Evolutionary conservation across 495 filamentous ascomycete genomes (phyloP).

Genomic region (Tuber aestivum): DNA sequence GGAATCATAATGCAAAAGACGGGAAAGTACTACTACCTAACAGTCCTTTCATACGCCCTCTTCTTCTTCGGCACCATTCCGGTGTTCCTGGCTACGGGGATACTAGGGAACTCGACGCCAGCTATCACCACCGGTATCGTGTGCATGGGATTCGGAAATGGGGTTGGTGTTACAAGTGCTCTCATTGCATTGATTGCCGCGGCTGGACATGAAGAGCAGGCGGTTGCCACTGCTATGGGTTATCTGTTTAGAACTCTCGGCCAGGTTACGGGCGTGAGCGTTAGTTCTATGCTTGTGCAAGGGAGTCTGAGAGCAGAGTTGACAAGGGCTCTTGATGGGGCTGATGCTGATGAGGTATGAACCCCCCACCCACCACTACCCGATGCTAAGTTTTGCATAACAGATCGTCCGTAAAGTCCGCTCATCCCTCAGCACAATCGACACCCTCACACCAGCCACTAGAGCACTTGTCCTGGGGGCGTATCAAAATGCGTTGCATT

Average conservation of each 20-base stretch:
- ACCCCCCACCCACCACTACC: neutral
- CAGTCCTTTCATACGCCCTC: slow-evolving; percentile 52
- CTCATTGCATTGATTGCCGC: slow-evolving; percentile 63
- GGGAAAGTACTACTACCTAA: slow-evolving; percentile 73
- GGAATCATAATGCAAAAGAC: slow-evolving; percentile 69
- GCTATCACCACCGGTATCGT: slow-evolving; percentile 56
- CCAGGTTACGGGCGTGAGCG: slow-evolving; percentile 65
- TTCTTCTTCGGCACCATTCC: slow-evolving; percentile 52
- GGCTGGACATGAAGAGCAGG: slow-evolving; percentile 60
- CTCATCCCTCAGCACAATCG: slow-evolving; percentile 67
- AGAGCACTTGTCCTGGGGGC: slow-evolving; percentile 60
- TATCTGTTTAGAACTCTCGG: slow-evolving; percentile 83
- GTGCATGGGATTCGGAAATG: slow-evolving; percentile 55
- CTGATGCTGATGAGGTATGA: slow-evolving; percentile 51
- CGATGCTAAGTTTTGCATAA: slow-evolving; percentile 22
- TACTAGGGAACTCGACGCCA: slow-evolving; percentile 36
- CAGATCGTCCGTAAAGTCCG: slow-evolving; percentile 67
- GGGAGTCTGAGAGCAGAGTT: slow-evolving; percentile 59
- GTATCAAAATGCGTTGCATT: slow-evolving; percentile 49
- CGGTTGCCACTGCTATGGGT: slow-evolving; percentile 73
- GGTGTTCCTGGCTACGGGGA: slow-evolving; percentile 58
- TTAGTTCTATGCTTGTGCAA: slow-evolving; percentile 68
- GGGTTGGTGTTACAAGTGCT: slow-evolving; percentile 65
- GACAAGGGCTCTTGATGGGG: slow-evolving; percentile 51
- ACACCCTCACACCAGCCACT: slow-evolving; percentile 57